These are phyloP conservation scores for Cryphonectria nitschkei DNA, from an alignment of 2,329 filamentous ascomycete genomes.

Conservation along the genomic window DNA sequence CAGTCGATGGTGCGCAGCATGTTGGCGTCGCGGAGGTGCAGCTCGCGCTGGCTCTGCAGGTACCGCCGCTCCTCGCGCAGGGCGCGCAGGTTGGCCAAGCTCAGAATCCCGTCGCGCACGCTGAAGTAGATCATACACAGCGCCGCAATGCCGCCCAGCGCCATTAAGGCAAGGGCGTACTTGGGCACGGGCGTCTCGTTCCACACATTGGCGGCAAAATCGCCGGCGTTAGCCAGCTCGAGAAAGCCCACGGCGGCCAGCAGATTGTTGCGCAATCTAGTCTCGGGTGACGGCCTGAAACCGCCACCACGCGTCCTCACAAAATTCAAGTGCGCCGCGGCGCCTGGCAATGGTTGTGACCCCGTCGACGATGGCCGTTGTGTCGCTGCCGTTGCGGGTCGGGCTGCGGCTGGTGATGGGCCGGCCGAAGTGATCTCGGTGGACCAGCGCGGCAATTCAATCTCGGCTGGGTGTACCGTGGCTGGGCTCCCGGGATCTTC, in stretches of 20 bases:
- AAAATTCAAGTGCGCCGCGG: conserved; percentile 25
- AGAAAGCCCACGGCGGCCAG: conserved; percentile 49
- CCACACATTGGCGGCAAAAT: conserved; percentile 63
- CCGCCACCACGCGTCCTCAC: conserved; percentile 15
- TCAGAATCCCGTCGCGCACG: conserved; percentile 46
- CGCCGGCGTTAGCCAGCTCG: conserved; percentile 58
- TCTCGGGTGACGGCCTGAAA: conserved; percentile 20
- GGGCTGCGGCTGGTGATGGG: not conserved
- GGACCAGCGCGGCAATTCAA: conserved; percentile 13
- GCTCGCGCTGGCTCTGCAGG: conserved; percentile 35
- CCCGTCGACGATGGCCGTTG: conserved; percentile 13
- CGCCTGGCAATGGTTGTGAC: conserved; percentile 25
- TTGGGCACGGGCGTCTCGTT: conserved; percentile 54
- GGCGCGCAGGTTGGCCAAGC: conserved; percentile 50
- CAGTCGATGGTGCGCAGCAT: conserved; percentile 37
- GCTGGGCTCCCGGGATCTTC: conserved; percentile 22
- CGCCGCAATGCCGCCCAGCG: conserved; percentile 52
- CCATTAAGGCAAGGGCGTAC: conserved; percentile 56
- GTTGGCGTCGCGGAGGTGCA: conserved; percentile 30
- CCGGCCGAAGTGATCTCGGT: conserved; percentile 21
- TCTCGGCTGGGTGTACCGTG: conserved; percentile 17
- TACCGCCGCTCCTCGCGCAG: conserved; percentile 46
- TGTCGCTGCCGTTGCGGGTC: not conserved
- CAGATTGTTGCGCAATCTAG: conserved; percentile 32
- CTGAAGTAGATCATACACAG: conserved; percentile 51